Conservation (phyloP, 2,329 filamentous ascomycete genomes). For the Cadophora sp. region DNA sequence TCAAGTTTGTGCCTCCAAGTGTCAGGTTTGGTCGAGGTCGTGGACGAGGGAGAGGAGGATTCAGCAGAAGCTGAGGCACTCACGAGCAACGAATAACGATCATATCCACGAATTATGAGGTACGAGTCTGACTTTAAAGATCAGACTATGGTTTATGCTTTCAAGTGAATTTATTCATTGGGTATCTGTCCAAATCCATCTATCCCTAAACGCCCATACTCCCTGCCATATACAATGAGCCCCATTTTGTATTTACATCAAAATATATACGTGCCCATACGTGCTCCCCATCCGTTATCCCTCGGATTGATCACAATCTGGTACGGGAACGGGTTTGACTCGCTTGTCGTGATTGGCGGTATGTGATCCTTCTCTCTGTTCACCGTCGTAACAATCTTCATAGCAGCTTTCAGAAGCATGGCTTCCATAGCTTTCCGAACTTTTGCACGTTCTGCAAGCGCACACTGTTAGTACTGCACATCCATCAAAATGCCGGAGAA, state of each 20-base stretch:
- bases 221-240: constrained; percentile 30
- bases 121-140: neutral
- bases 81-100: constrained; percentile 22
- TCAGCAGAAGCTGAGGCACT: constrained; percentile 38
- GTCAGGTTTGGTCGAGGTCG: constrained; percentile 61
- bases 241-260: constrained; percentile 22
- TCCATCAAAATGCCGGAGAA: neutral
- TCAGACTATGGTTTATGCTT: neutral
- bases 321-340: constrained; percentile 93
- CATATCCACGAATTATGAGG: constrained; percentile 9
- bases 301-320: constrained; percentile 90
- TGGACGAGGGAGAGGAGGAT: constrained; percentile 37
- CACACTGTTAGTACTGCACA: constrained; percentile 17
- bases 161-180: constrained; percentile 34
- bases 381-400: constrained; percentile 88
- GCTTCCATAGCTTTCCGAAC: constrained; percentile 91
- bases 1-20: constrained; percentile 74
- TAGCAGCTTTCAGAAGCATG: constrained; percentile 82
- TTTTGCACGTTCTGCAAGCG: constrained; percentile 76
- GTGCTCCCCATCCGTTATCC: constrained; percentile 77
- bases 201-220: constrained; percentile 34
- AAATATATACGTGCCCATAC: constrained; percentile 67
- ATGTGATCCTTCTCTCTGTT: constrained; percentile 95
- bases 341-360: constrained; percentile 91
- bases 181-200: constrained; percentile 41